Evolutionary conservation across 73 alveolate species (phyloP), one percentile per base, ranked within the genome.

Genomic region (Paramecium sexaurelia): DNA sequence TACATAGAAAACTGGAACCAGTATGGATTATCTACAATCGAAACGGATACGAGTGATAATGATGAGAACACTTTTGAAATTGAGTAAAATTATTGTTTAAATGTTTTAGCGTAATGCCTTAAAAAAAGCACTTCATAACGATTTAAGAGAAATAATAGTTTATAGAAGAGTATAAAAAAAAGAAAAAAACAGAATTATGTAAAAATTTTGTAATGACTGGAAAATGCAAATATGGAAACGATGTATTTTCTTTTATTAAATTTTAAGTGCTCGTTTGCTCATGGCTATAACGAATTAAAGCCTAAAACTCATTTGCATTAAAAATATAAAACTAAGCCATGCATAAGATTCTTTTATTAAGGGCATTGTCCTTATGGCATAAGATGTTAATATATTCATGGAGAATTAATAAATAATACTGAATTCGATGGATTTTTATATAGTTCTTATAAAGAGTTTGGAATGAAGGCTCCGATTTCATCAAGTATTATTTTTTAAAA

Each of bases 331-430:
- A 97, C 99, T 17, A 97, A 96, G 85, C 95, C 97, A 10, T 97
- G 99, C 94, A 95, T 93, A 55, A 92, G 97, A 91, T 97, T 93
- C 94, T 96, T 94, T 75, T 96, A 96, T 47, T 73, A 93, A 37
- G 96, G 97, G 13, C 95, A 94, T 92, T 97, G 99, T 67, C 95
- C 99, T 22, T 97, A 97, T 95, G 99, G 99, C 5, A 73, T 84
- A 55, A 92, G 99, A 85, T 97, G 99, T 91, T 96, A 97, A 91
- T 97, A 96, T 94, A 91, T 96, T 33, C 99, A 97, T 86, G 94
- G 87, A 67, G 89, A 92, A 83, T 92, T 73, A 36, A 89, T 78
- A 19, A 29, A 43, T 41, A 22, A 26, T 7, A 37, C 29, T 24
- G 90, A 78, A 40, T 78, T 78, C 22, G 90, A 78, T 9, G 55